These are phyloP conservation scores for Lenwebbia sp. DNA, from an alignment of 345 rosid species.

Conservation along the genomic window DNA sequence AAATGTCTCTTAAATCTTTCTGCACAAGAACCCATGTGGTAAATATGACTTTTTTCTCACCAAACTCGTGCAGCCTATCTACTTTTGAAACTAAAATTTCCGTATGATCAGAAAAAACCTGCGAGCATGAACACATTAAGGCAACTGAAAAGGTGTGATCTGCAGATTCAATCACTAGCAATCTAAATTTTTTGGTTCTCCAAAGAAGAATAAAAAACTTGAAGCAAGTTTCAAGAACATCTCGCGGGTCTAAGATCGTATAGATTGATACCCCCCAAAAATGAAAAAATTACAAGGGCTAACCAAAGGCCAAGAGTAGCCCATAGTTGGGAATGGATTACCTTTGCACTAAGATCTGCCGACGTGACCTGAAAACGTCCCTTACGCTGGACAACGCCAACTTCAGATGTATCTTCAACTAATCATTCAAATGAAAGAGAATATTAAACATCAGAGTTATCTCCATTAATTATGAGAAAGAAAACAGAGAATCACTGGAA, in stretches of 20 bases:
- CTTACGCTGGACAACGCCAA: slow-evolving; percentile 66
- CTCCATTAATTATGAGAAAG: not conserved
- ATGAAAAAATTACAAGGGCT: not conserved
- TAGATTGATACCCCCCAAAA: not conserved
- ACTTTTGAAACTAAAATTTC: not conserved
- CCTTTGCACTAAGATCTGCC: slow-evolving; percentile 84
- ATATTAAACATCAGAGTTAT: not conserved
- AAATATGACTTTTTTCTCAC: not conserved
- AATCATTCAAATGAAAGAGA: slow-evolving; percentile 3
- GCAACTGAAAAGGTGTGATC: not conserved
- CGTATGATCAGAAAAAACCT: not conserved
- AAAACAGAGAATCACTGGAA: not conserved
- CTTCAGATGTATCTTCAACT: slow-evolving; percentile 73
- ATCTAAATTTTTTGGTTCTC: not conserved
- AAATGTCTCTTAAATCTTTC: not conserved
- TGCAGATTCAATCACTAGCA: not conserved
- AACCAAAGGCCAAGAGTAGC: not conserved
- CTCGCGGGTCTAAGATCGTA: not conserved
- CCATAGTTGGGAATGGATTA: slow-evolving; percentile 5
- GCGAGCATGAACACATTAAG: not conserved
- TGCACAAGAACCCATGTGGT: not conserved
- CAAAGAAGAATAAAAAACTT: not conserved
- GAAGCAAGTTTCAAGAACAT: not conserved
- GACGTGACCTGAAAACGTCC: slow-evolving; percentile 93
- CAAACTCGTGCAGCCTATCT: not conserved